These are phyloP conservation scores for Trichosporon ovoides DNA, from an alignment of 1,284 basidiomycete species.

Conservation along the genomic window DNA sequence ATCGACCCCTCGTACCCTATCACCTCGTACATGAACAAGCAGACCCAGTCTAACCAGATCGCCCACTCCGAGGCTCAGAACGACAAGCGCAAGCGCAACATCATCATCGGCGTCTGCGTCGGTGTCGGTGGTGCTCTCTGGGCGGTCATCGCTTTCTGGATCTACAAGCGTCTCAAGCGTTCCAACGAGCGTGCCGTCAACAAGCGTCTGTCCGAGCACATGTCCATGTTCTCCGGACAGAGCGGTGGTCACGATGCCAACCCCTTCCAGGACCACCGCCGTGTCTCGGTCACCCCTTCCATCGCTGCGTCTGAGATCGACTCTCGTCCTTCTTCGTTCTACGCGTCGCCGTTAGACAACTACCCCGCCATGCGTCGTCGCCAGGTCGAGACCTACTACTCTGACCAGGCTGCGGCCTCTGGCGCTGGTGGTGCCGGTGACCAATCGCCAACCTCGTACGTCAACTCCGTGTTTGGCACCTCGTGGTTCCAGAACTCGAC, in stretches of 20 bases:
- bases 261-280: constrained; percentile 25
- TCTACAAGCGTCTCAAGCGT: constrained; percentile 47
- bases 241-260: constrained; percentile 12
- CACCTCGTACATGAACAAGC: constrained; percentile 5
- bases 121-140: constrained; percentile 45
- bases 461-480: constrained; percentile 30
- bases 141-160: constrained; percentile 46
- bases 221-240: constrained; percentile 44
- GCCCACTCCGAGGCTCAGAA: constrained; percentile 3
- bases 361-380: constrained; percentile 36
- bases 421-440: constrained; percentile 11
- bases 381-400: constrained; percentile 23
- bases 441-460: constrained; percentile 21
- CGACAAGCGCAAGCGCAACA: constrained; percentile 37
- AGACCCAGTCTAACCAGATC: constrained; percentile 1
- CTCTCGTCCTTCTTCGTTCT: constrained; percentile 48
- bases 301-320: constrained; percentile 48
- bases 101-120: constrained; percentile 50
- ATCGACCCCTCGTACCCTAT: constrained; percentile 47
- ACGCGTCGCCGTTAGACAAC: constrained; percentile 48
- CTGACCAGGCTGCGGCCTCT: constrained; percentile 11
- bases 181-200: constrained; percentile 47
- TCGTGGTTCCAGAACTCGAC: constrained; percentile 22
- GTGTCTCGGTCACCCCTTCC: constrained; percentile 34
- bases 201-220: constrained; percentile 48